Evolutionary conservation across 2,329 filamentous ascomycete genomes (phyloP).

Genomic region (Fusarium verticillioides): DNA sequence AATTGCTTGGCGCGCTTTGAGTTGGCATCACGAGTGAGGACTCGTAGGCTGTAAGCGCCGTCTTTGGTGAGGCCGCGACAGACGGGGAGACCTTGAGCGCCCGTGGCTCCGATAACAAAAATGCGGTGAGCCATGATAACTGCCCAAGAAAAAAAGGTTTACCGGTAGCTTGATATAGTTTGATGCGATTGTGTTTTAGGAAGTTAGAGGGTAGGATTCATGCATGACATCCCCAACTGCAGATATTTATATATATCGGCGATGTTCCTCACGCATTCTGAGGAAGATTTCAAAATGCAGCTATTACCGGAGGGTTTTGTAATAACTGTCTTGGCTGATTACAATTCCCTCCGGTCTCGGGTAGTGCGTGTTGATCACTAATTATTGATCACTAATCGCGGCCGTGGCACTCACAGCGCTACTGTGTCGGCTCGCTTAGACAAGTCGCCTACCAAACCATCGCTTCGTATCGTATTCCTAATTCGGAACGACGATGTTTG

Average conservation of each 20-base stretch:
- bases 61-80: constrained; percentile 7
- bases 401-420: rapidly evolving
- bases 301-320: neutral
- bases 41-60: constrained; percentile 3
- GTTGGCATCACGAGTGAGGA: constrained; percentile 9
- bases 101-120: constrained; percentile 13
- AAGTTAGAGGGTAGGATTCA: neutral
- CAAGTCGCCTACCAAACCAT: rapidly evolving
- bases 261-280: neutral
- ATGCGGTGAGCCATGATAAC: neutral
- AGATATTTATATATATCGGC: no score
- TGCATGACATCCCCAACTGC: rapidly evolving
- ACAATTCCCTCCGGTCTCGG: neutral
- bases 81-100: constrained; percentile 21
- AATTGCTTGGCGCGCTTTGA: neutral
- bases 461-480: neutral
- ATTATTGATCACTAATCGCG: neutral
- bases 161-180: rapidly evolving
- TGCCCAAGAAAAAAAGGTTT: no score
- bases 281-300: rapidly evolving
- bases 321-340: neutral
- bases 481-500: rapidly evolving
- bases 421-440: rapidly evolving
- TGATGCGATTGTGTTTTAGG: rapidly evolving
- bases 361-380: neutral